phyloP scores from a whole-genome alignment of 2,329 filamentous ascomycete species.

The Colletotrichum sp. region DNA sequence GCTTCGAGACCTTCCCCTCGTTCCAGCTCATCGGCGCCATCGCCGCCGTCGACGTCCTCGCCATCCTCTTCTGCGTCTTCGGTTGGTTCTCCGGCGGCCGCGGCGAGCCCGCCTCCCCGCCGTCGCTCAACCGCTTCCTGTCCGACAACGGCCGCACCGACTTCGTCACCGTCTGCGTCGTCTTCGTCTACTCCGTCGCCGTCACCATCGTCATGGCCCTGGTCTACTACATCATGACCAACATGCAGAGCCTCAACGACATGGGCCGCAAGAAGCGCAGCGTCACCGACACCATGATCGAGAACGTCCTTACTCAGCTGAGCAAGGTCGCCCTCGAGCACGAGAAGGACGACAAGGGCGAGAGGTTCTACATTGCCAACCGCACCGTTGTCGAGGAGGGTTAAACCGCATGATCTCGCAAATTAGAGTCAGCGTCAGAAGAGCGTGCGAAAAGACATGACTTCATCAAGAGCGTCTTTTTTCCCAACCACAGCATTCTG shows the following conservation, averaged over 20 bases:
- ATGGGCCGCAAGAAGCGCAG: constrained; percentile 67
- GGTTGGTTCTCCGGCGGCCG: constrained; percentile 69
- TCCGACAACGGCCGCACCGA: constrained; percentile 47
- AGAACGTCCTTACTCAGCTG: constrained; percentile 57
- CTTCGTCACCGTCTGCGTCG: constrained; percentile 66
- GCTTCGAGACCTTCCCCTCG: constrained; percentile 74
- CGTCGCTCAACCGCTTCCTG: constrained; percentile 34
- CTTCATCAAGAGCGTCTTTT: neutral
- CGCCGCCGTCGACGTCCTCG: constrained; percentile 72
- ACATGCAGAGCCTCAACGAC: constrained; percentile 62
- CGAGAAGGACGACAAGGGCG: constrained; percentile 51
- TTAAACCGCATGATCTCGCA: neutral
- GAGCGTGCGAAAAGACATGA: neutral
- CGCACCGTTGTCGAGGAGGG: constrained; percentile 23
- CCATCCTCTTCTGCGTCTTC: constrained; percentile 77
- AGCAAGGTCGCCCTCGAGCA: constrained; percentile 69
- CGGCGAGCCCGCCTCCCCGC: constrained; percentile 37
- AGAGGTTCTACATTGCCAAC: constrained; percentile 23
- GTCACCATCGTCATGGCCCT: constrained; percentile 70
- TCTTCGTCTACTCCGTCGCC: constrained; percentile 71
- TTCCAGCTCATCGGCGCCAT: constrained; percentile 78
- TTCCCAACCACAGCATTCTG: neutral
- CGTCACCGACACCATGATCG: constrained; percentile 26
- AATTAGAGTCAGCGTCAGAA: neutral
- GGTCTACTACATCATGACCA: constrained; percentile 67